Base-by-base conservation (phyloP, 192 early-diverging fungal genomes). In the Coemansia sp. region DNA sequence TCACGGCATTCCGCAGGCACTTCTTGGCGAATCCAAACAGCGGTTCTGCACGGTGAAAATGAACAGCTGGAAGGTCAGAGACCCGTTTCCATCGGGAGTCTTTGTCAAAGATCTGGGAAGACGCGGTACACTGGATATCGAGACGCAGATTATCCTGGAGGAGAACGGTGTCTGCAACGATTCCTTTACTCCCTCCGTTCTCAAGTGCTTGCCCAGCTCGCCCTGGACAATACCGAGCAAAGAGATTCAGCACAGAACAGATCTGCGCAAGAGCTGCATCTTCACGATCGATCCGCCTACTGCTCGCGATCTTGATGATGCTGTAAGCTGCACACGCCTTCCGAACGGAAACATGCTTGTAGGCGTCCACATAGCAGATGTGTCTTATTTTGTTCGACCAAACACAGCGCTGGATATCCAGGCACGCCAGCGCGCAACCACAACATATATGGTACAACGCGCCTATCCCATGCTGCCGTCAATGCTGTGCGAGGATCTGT, bases 391-490 rank as follows among this genome's bases (percentile, higher is more conserved):
- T 88, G 95, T 99, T 39, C 86, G 84, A 40, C 86, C 88, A 6
- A 79, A 84, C 20, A 90, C 90, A 32, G 86, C 90, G 10, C 85
- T 99, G 85, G 96, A 99, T 77, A 71, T 80, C 55, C 92, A 97
- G 68, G 98, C 98, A 0, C 83, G 86, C 19, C 75, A 77, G 53
- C 89, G 95, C 42, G 92, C 93, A 56, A 99, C 98, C 4, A 96
- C 95, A 10, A 92, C 96, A 17, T 99, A 99, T 68, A 81, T 99
- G 50, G 93, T 96, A 3, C 90, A 97, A 63, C 86, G 86, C 50
- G 92, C 92, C 56, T 90, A 97, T 53, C 94, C 95, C 51, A 99
- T 99, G 98, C 90, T 99, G 32, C 98, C 98, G 14, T 73, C 86
- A 3, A 75, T 96, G 37, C 83, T 99, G 17, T 91, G 90, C 74